Evolutionary conservation across 2,329 filamentous ascomycete species (phyloP), one percentile per base, ranked within the genome.

Genomic region (Davidsoniella virescens): DNA sequence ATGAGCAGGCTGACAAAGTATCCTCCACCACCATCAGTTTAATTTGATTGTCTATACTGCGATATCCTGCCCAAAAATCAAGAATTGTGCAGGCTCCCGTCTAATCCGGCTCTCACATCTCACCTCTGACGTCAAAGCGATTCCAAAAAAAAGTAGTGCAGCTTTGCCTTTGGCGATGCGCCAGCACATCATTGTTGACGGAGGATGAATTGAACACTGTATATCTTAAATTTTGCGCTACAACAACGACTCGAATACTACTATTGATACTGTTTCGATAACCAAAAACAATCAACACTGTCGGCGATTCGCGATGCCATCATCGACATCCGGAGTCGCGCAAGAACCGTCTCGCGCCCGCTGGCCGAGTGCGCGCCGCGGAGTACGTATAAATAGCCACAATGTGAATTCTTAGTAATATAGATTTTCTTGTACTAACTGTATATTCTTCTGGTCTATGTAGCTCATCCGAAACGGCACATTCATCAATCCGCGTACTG

Each of bases 401-500:
- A 36, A 2, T 25, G 12, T 20, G n/a, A n/a, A 2, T 10, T 9
- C 12, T 29, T 5, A 8, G 10, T 10, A 5, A n/a, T n/a, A 4
- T 14, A 42, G 5, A 20, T 38, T 23, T 42, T 26, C 12, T 36
- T 5, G 18, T n/a, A n/a, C 46, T 45, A 49, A 47, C 46, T 39
- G 20, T 26, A 20, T 14, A 0, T 38, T 18, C 16, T n/a, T 26
- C 25, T 26, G 25, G 9, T 25, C 36, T 38, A 12, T 17, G 16
- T 60, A 81, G 76, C 79, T 87, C 73, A 72, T 93, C 54, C 81
- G 83, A 57, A 84, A 90, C 62, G 85, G 85, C 56, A 92, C 86
- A 42, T 87, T 93, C 63, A 83, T 96, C 57, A 75, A 94, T 50
- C 87, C 90, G 6, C 72, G 75, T 53, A 95, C 87, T 2, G 88